These are phyloP conservation scores for Pachysandra terminalis DNA, from an alignment of 164 flowering plant species.

Conservation along the genomic window DNA sequence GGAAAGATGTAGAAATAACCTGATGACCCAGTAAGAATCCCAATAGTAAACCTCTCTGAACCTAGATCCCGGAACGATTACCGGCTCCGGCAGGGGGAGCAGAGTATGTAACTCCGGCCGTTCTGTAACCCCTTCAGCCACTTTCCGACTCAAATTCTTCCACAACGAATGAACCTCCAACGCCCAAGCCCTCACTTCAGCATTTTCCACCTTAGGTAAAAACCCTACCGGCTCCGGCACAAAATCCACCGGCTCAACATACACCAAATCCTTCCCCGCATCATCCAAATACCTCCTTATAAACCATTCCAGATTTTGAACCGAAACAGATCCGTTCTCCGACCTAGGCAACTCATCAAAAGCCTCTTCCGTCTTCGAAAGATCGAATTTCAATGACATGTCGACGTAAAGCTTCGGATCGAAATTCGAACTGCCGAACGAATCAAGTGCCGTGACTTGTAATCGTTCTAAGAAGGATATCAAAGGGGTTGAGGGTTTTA, in stretches of 20 bases:
- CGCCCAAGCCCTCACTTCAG: conserved; percentile 69
- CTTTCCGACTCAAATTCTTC: conserved; percentile 81
- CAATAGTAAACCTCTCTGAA: conserved; percentile 93
- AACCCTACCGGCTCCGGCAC: conserved; percentile 58
- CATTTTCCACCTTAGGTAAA: conserved; percentile 53
- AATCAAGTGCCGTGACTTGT: conserved; percentile 56
- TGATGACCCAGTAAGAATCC: conserved; percentile 95
- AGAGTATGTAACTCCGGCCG: conserved; percentile 63
- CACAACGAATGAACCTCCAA: conserved; percentile 77
- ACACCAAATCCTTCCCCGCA: conserved; percentile 71
- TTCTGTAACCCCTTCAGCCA: conserved; percentile 35
- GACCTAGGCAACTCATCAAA: conserved; percentile 40
- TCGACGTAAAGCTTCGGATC: conserved; percentile 83
- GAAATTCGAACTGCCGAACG: conserved; percentile 44
- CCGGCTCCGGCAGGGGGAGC: conserved; percentile 58
- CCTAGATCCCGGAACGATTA: conserved; percentile 75
- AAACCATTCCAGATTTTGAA: conserved; percentile 34
- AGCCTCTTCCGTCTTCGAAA: conserved; percentile 34
- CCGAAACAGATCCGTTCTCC: conserved; percentile 39
- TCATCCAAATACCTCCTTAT: conserved; percentile 37
- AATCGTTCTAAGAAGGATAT: conserved; percentile 52
- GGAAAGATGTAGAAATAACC: conserved; percentile 34
- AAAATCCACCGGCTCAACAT: conserved; percentile 55
- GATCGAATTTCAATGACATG: conserved; percentile 49
- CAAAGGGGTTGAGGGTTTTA: conserved; percentile 43